Evolutionary conservation across 306 rosid genomes (phyloP).

Genomic region (Sechiopsis laciniata): DNA sequence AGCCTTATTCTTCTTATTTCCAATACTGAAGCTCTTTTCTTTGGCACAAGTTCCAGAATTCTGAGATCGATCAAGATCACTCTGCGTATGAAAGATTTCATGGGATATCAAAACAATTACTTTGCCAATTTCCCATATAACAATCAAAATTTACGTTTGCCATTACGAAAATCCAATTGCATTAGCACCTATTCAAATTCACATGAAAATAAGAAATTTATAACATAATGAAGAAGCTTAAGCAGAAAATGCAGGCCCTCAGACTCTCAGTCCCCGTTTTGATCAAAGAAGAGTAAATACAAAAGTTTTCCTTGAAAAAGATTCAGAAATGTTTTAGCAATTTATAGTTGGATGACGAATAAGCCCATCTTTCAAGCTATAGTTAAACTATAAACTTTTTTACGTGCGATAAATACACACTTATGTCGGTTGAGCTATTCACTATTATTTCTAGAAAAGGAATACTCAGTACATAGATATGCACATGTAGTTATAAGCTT

Average conservation of each 20-base stretch:
- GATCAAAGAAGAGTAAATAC: background rate
- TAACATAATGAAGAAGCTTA: background rate
- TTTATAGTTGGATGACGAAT: background rate
- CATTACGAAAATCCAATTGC: background rate
- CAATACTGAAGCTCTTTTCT: constrained; percentile 37
- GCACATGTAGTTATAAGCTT: background rate
- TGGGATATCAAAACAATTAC: background rate
- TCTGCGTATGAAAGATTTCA: constrained; percentile 45
- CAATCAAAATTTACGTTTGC: background rate
- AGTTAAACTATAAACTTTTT: background rate
- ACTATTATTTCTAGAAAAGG: background rate
- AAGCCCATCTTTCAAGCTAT: background rate
- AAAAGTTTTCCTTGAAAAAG: background rate
- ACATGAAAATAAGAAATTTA: background rate
- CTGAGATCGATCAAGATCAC: constrained; percentile 65
- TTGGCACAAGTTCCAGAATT: constrained; percentile 38
- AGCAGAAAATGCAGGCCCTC: background rate
- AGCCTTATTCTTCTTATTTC: constrained; percentile 43
- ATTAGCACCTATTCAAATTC: background rate
- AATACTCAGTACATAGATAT: background rate
- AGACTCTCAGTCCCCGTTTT: background rate
- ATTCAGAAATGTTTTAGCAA: background rate
- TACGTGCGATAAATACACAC: no score
- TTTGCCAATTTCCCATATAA: background rate
- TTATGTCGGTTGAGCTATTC: no score